phyloP scores from a whole-genome alignment of 208 protist genomes.

The Trypanosoma avium region DNA sequence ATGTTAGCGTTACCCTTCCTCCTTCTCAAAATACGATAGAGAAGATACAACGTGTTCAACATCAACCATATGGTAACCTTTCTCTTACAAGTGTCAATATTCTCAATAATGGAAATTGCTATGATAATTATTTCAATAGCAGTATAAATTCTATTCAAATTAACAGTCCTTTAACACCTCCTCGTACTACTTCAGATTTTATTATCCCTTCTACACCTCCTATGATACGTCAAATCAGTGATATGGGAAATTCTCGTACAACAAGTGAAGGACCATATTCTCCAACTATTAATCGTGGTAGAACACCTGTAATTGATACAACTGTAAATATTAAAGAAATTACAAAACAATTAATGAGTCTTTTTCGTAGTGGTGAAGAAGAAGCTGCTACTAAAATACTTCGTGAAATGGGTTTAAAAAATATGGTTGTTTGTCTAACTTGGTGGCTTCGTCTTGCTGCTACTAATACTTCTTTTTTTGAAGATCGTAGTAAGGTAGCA shows the following conservation, averaged over 20 bases:
- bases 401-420: constrained; percentile 55
- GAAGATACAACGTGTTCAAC: constrained; percentile 20
- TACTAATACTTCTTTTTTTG: constrained; percentile 56
- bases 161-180: constrained; percentile 16
- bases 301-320: constrained; percentile 33
- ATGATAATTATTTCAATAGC: constrained; percentile 4
- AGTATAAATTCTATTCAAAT: constrained; percentile 2
- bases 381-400: constrained; percentile 47
- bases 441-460: constrained; percentile 77
- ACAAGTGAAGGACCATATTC: constrained; percentile 12
- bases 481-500: constrained; percentile 58
- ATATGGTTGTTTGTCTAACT: constrained; percentile 76
- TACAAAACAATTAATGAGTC: constrained; percentile 62
- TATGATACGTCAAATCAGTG: neutral
- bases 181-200: neutral
- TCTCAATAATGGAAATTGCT: constrained; percentile 3
- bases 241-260: neutral
- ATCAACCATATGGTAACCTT: constrained; percentile 21
- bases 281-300: constrained; percentile 13
- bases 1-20: too few species aligned
- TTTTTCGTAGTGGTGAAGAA: constrained; percentile 47
- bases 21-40: too few species aligned
- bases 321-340: constrained; percentile 71
- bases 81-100: neutral
- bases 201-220: neutral